These are phyloP conservation scores for Gonapodya sp. DNA, from an alignment of 192 early-diverging fungal genomes.

Conservation along the genomic window DNA sequence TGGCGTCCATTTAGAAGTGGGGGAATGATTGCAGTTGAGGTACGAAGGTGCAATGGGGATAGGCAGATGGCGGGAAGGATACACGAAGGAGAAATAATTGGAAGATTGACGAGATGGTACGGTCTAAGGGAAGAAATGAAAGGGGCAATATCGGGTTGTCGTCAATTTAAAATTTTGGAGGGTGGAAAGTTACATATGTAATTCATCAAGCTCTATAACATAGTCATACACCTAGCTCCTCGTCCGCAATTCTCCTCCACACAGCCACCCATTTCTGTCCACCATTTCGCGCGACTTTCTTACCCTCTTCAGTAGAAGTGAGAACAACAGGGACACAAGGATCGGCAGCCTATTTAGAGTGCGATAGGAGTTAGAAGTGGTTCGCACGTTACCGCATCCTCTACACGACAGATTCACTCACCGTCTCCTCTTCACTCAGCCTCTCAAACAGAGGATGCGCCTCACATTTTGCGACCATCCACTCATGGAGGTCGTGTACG, in stretches of 20 bases:
- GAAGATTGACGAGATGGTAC: background rate
- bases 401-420: conserved; percentile 22
- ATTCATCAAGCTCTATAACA: background rate
- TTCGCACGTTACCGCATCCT: background rate
- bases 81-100: background rate
- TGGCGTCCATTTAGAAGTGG: background rate
- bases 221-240: background rate
- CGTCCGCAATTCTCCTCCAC: conserved; percentile 5
- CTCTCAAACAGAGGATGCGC: conserved; percentile 88
- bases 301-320: conserved; percentile 92
- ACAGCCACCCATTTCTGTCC: conserved; percentile 85
- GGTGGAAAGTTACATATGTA: no score
- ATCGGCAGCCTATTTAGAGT: conserved; percentile 49
- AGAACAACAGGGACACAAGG: conserved; percentile 74
- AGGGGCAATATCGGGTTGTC: background rate
- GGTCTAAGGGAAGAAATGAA: background rate
- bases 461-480: conserved; percentile 94
- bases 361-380: background rate
- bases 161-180: background rate
- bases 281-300: conserved; percentile 93
- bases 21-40: background rate
- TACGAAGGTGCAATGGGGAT: background rate
- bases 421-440: conserved; percentile 63
- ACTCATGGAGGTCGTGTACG: conserved; percentile 80
- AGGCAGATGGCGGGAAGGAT: background rate